These are phyloP conservation scores for Ogataea siamensis DNA, from an alignment of 805 yeast species.

Conservation along the genomic window DNA sequence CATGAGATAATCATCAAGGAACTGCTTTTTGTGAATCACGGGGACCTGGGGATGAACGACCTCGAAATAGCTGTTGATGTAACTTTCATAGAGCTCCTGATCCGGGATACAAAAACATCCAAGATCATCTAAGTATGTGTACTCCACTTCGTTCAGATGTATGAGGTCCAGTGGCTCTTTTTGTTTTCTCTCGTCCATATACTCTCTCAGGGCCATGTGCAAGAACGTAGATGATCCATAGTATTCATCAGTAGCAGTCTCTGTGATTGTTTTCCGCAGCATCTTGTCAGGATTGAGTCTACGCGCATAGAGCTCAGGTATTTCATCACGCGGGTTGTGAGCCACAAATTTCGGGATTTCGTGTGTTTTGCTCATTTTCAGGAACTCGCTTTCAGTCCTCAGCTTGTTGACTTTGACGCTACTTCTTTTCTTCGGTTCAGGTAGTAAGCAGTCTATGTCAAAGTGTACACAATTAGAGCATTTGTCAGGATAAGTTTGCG, in stretches of 20 bases:
- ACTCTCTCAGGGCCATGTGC: slow-evolving; percentile 32
- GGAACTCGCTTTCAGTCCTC: slow-evolving; percentile 5
- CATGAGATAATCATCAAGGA: slow-evolving; percentile 56
- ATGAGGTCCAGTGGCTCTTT: slow-evolving; percentile 10
- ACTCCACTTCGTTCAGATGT: slow-evolving; percentile 20
- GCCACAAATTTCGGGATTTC: slow-evolving; percentile 20
- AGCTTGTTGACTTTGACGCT: slow-evolving; percentile 26
- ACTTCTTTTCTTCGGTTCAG: slow-evolving; percentile 40
- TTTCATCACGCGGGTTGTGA: slow-evolving; percentile 25
- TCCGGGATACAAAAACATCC: slow-evolving; percentile 75
- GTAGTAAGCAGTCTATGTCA: slow-evolving; percentile 62
- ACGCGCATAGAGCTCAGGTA: slow-evolving; percentile 25
- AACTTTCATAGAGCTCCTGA: slow-evolving; percentile 53
- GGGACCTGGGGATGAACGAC: slow-evolving; percentile 70
- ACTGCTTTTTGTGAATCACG: slow-evolving; percentile 58
- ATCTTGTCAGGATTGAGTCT: slow-evolving; percentile 23
- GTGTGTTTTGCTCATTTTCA: not conserved
- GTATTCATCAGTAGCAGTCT: slow-evolving; percentile 27
- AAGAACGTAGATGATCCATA: slow-evolving; percentile 33
- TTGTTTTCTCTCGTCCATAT: slow-evolving; percentile 10
- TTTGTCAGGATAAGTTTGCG: slow-evolving; percentile 42
- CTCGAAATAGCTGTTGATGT: slow-evolving; percentile 60
- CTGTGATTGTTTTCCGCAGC: slow-evolving; percentile 18
- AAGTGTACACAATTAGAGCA: slow-evolving; percentile 72
- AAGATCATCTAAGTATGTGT: slow-evolving; percentile 19